A percentile compares a stretch with the other conserved stretches of the same genome.
These are phyloP conservation scores for Pelomyxa schiedti DNA, from an alignment of 78 protist genomes.

Conservation along the genomic window DNA sequence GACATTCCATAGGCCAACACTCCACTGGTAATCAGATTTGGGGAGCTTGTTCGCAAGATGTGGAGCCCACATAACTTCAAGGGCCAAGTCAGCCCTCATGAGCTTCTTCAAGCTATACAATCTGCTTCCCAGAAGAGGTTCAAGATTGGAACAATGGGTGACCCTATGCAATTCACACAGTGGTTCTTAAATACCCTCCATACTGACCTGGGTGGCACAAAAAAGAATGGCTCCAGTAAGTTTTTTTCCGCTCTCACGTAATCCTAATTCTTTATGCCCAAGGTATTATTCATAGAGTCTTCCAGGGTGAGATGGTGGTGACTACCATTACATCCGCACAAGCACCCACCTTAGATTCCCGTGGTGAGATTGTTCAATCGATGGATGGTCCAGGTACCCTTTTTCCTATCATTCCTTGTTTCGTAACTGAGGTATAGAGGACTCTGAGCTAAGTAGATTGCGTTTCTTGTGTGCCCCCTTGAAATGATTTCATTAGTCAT, in stretches of 20 bases:
- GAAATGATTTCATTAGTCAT: too few species aligned
- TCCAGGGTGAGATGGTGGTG: slow-evolving; percentile 52
- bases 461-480: too few species aligned
- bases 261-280: not conserved
- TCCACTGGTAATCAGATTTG: slow-evolving; percentile 29
- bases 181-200: slow-evolving; percentile 71
- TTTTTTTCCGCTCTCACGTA: not conserved
- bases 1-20: slow-evolving; percentile 13
- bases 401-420: too few species aligned
- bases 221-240: not conserved
- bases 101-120: slow-evolving; percentile 51
- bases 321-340: not conserved
- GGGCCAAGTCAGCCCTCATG: slow-evolving; percentile 81
- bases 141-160: slow-evolving; percentile 34
- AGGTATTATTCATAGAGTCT: slow-evolving; percentile 38
- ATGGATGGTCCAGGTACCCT: too few species aligned
- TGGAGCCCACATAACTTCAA: slow-evolving; percentile 81
- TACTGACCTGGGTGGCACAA: slow-evolving; percentile 27
- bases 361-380: too few species aligned
- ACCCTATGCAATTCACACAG: slow-evolving; percentile 67
- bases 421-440: too few species aligned
- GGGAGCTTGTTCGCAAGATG: slow-evolving; percentile 70
- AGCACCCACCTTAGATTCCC: not conserved
- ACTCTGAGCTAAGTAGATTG: not conserved
- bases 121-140: slow-evolving; percentile 27